Base-by-base conservation (phyloP, 1,284 basidiomycete genomes). In the Irpex sp. region DNA sequence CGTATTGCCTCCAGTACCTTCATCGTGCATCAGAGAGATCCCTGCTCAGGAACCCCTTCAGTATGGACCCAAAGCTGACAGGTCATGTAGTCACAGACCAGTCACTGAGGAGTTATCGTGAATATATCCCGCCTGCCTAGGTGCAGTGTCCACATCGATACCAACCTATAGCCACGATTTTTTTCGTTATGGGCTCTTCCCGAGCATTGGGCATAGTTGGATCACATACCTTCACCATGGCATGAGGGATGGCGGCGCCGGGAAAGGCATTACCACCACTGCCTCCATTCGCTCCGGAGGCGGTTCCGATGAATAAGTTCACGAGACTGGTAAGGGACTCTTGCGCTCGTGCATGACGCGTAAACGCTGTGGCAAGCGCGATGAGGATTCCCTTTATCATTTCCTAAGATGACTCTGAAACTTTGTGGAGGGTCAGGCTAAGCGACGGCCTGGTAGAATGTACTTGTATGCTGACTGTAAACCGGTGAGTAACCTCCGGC, bases 11-110 rank as follows among this genome's bases (percentile, higher is more conserved):
- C 81, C 81, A 0, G 81, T 83, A 2, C 82, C 82, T 68, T 83
- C 81, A 64, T 83, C 81, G 60, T 84, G 81, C 76, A 82, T 79
- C 31, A 82, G 71, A 8, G 81, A 82, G 33, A 83, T 81, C 1
- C 77, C 76, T 65, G 61, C 49, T 17, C 62, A 36, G 8, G 9
- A 21, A 49, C n/a, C 7, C 13, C 15, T 57, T 33, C 31, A 26
- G 31, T 33, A 60, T 61, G 31, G 4, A 9, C 19, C 33, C 33
- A n/a, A 1, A 58, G 33, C 57, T 8, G 19, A 26, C 26, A 59
- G 2, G 39, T 61, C n/a, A 43, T n/a, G 31, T 15, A 21, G 21
- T 17, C 21, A 26, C 51, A 21, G 17, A 66, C 78, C 79, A 49
- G 79, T 78, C 26, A 80, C 76, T 5, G 78, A 74, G 1, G 78